Evolutionary conservation across 148 eudicot genomes (phyloP), one percentile per base, ranked within the genome.

Genomic region (Fallopia convolvulus): DNA sequence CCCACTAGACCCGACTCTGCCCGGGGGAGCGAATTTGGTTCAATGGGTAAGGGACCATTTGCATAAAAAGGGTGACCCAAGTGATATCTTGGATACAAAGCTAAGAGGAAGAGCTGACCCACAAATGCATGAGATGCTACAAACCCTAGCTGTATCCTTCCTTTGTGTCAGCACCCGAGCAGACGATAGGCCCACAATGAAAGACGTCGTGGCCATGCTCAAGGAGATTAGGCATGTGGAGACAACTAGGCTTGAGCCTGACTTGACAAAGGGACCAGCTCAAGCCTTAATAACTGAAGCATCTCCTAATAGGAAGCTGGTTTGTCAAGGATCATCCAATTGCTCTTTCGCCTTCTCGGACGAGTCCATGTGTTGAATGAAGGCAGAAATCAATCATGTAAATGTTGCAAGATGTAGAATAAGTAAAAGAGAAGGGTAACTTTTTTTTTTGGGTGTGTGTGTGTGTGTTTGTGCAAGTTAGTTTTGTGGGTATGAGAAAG

Each of bases 181-280:
- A 40, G 84, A 83, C 72, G 99, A 96, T 61, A 97, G 99, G 2
- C 99, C 99, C 11, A 75, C 79, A 23, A 96, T 96, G 99, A 96
- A 93, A 81, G 99, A 96, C 66, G 90, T 96, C 0, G 98, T 88
- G 50, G 99, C 98, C 3, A 96, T 96, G 98, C 94, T 96, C 30
- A 85, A 83, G 74, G 99, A 96, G 83, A 96, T 96, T 61, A 86
- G 93, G 60, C 85, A 85, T 4, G 84, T 81, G 5, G 99, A 95
- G 44, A 82, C 79, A 5, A 44, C 78, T 14, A 85, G 89, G 72
- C 39, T 85, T 0, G 94, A 89, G 50, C 58, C 83, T 20, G 97
- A 89, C 48, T 79, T 82, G 44, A 71, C 86, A 48, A 94, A 94
- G 87, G 86, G 85, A 65, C 40, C 40, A 5, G 18, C 70, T 36